Percentiles rank a stretch among this genome's conserved stretches.
These are phyloP conservation scores for Gamarada debralockiae DNA, from an alignment of 495 filamentous ascomycete species.

Conservation along the genomic window DNA sequence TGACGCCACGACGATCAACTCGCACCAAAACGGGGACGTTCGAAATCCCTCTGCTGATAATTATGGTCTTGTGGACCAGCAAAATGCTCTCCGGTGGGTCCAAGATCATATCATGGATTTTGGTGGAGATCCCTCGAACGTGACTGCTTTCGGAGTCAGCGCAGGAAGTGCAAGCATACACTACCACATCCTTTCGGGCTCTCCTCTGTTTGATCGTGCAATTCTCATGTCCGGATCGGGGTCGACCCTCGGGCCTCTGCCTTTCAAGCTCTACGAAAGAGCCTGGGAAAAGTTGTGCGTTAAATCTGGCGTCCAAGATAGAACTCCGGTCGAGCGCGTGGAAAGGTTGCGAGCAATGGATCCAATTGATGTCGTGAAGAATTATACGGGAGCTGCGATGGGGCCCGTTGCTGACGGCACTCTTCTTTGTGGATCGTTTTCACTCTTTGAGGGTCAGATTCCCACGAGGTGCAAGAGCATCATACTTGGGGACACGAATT, in stretches of 20 bases:
- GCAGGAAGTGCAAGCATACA: constrained; percentile 34
- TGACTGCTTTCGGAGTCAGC: constrained; percentile 45
- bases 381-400: neutral
- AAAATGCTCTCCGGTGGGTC: constrained; percentile 66
- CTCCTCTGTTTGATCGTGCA: constrained; percentile 10
- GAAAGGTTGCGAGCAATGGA: constrained; percentile 6
- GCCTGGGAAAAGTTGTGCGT: neutral
- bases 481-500: constrained; percentile 7
- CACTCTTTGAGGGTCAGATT: neutral
- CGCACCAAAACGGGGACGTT: too few relatives aligned
- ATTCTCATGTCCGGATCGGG: constrained; percentile 12
- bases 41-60: constrained; percentile 38
- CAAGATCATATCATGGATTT: constrained; percentile 63
- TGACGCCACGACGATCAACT: neutral
- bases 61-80: constrained; percentile 62
- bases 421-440: neutral
- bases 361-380: neutral
- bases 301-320: neutral
- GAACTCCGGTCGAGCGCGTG: neutral
- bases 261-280: constrained; percentile 2
- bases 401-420: constrained; percentile 5
- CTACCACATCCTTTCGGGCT: constrained; percentile 10
- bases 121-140: constrained; percentile 53
- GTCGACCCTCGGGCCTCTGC: constrained; percentile 2
- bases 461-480: constrained; percentile 10